phyloP scores from a whole-genome alignment of 768 basidiomycete genomes.

The Cyclocybe aegerita region DNA sequence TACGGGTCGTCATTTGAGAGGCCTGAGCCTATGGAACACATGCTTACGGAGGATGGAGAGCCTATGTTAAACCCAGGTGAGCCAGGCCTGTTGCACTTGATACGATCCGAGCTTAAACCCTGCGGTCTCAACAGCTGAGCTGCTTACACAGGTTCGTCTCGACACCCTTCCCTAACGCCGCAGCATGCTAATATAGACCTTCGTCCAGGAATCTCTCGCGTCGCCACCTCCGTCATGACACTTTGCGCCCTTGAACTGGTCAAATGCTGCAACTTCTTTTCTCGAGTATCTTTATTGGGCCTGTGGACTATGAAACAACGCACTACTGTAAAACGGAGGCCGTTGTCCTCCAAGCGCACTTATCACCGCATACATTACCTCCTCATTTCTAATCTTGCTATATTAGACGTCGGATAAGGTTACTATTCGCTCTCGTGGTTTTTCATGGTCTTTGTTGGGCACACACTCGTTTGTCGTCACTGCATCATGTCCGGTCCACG shows the following conservation, averaged over 20 bases:
- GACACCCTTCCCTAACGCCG: not conserved
- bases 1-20: constrained; percentile 33
- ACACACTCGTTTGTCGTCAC: too few species aligned
- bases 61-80: constrained; percentile 69
- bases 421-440: too few species aligned
- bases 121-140: constrained; percentile 40
- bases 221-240: constrained; percentile 61
- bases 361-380: not conserved
- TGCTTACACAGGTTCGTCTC: constrained; percentile 57
- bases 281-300: not conserved
- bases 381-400: constrained; percentile 1
- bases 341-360: not conserved
- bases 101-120: constrained; percentile 3
- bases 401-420: not conserved
- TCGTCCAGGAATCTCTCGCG: constrained; percentile 57
- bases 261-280: not conserved
- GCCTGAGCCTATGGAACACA: constrained; percentile 49
- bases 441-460: too few species aligned
- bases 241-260: too few species aligned
- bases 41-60: constrained; percentile 63
- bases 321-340: too few species aligned
- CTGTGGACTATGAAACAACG: constrained; percentile 4
- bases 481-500: too few species aligned
- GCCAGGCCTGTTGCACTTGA: not conserved
- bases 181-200: constrained; percentile 1